Evolutionary conservation across 2,329 filamentous ascomycete genomes (phyloP).

Genomic region (Colletotrichum karsti): DNA sequence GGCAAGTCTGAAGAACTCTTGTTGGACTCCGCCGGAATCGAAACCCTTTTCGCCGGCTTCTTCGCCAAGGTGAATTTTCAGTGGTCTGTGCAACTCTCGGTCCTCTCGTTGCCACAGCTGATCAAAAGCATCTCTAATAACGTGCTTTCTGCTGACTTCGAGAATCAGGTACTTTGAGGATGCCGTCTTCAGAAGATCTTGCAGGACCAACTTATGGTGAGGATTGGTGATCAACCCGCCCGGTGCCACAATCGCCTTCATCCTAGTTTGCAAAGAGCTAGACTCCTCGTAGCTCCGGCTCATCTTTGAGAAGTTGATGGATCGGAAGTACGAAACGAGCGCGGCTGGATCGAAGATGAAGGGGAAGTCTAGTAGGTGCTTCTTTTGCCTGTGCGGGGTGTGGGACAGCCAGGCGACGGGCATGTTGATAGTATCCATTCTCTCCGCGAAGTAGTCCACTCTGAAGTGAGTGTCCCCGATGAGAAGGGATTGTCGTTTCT

Average conservation of each 20-base stretch:
- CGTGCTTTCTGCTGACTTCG: slow-evolving; percentile 71
- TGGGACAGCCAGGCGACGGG: slow-evolving; percentile 76
- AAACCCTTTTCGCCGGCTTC: slow-evolving; percentile 86
- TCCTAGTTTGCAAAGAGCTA: slow-evolving; percentile 62
- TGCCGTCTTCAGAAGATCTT: slow-evolving; percentile 71
- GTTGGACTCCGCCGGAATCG: slow-evolving; percentile 94
- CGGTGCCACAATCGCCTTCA: slow-evolving; percentile 63
- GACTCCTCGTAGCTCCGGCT: slow-evolving; percentile 79
- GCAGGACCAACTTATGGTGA: slow-evolving; percentile 68
- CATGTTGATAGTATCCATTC: slow-evolving; percentile 78
- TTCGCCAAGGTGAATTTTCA: slow-evolving; percentile 89
- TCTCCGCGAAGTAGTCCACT: slow-evolving; percentile 78
- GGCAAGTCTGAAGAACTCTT: slow-evolving; percentile 91
- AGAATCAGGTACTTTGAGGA: slow-evolving; percentile 77
- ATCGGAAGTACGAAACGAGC: slow-evolving; percentile 84
- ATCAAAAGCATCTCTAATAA: slow-evolving; percentile 80
- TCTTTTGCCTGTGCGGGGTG: slow-evolving; percentile 65
- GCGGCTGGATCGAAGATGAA: slow-evolving; percentile 80
- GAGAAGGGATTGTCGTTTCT: slow-evolving; percentile 69
- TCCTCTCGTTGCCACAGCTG: slow-evolving; percentile 89
- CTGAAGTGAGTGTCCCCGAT: slow-evolving; percentile 76
- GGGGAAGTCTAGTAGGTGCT: slow-evolving; percentile 82
- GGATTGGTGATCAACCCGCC: slow-evolving; percentile 63
- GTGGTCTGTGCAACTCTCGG: slow-evolving; percentile 81
- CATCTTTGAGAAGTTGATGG: slow-evolving; percentile 90